These are phyloP conservation scores for Penicillium antarcticum DNA, from an alignment of 495 filamentous ascomycete genomes.

Conservation along the genomic window DNA sequence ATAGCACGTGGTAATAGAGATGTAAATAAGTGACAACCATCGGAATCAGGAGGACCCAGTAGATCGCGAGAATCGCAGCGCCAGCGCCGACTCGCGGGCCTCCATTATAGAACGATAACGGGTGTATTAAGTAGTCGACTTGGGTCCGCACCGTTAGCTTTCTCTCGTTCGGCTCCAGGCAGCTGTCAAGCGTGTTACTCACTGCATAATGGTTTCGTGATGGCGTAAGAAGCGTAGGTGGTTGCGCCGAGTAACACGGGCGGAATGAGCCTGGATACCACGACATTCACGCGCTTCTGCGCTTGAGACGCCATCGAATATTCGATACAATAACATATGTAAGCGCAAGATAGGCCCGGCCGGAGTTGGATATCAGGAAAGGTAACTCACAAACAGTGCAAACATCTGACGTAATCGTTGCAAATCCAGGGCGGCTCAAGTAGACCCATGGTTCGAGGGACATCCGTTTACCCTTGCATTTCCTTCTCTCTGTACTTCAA, in stretches of 20 bases:
- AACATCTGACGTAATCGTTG: slow-evolving; percentile 14
- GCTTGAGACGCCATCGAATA: slow-evolving; percentile 26
- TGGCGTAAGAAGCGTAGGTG: slow-evolving; percentile 60
- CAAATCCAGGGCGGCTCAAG: no score
- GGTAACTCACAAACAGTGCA: slow-evolving; percentile 7
- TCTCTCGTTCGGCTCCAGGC: no score
- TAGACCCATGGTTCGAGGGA: background rate
- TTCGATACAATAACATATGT: slow-evolving; percentile 9
- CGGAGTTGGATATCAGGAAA: no score
- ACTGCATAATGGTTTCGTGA: slow-evolving; percentile 59
- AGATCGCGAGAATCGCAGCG: slow-evolving; percentile 65
- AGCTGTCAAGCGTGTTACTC: slow-evolving; percentile 15
- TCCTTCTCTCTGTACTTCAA: background rate
- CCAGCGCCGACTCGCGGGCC: slow-evolving; percentile 51
- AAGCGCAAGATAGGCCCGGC: no score
- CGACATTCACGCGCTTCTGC: slow-evolving; percentile 48
- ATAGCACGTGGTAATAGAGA: slow-evolving; percentile 58
- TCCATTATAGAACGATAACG: slow-evolving; percentile 38
- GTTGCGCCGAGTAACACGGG: slow-evolving; percentile 54
- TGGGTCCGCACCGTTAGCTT: background rate
- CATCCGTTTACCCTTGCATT: background rate
- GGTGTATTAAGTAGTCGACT: slow-evolving; percentile 65
- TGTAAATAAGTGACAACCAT: slow-evolving; percentile 67
- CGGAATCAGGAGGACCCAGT: slow-evolving; percentile 64
- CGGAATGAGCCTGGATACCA: slow-evolving; percentile 56